A percentile compares a stretch with the other conserved stretches of the same genome.
These are phyloP conservation scores for Alternaria alternata DNA, from an alignment of 2,329 filamentous ascomycete species.

Conservation along the genomic window DNA sequence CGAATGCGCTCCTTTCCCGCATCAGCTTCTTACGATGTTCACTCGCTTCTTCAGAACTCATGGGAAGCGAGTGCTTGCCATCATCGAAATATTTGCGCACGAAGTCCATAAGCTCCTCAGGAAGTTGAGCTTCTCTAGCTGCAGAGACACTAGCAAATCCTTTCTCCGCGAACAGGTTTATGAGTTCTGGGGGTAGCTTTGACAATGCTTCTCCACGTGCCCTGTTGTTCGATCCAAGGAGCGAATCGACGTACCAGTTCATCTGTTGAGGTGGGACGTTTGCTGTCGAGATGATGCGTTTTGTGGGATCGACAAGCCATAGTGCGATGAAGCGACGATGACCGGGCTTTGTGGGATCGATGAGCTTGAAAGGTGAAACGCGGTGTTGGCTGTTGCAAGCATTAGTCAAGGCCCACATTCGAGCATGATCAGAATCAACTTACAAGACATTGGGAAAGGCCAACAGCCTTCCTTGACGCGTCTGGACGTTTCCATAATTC, in stretches of 20 bases:
- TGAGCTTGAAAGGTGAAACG: conserved; percentile 56
- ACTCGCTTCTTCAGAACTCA: conserved; percentile 27
- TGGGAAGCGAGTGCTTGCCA: conserved; percentile 12
- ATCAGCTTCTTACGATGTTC: conserved; percentile 15
- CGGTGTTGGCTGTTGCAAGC: conserved; percentile 25
- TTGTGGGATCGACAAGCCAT: conserved; percentile 66
- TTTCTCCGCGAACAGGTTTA: conserved; percentile 19
- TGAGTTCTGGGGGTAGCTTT: conserved; percentile 27
- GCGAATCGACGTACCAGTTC: conserved; percentile 53
- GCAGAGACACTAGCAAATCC: not conserved
- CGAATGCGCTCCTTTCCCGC: conserved; percentile 17
- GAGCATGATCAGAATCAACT: not conserved
- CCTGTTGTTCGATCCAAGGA: conserved; percentile 13
- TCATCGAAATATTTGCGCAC: conserved; percentile 18
- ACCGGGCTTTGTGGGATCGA: conserved; percentile 61
- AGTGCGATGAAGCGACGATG: conserved; percentile 66
- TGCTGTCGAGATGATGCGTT: conserved; percentile 60
- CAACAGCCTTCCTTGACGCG: conserved; percentile 59
- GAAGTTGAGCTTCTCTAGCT: conserved; percentile 9
- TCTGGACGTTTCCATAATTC: conserved; percentile 55
- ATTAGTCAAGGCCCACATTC: not conserved
- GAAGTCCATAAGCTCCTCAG: conserved; percentile 26
- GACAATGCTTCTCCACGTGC: conserved; percentile 6
- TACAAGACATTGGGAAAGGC: conserved; percentile 62
- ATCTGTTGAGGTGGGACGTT: conserved; percentile 62